Evolutionary conservation across 306 rosid species (phyloP), one percentile per base, ranked within the genome.

Genomic region (Oxytropis ochrocephala): DNA sequence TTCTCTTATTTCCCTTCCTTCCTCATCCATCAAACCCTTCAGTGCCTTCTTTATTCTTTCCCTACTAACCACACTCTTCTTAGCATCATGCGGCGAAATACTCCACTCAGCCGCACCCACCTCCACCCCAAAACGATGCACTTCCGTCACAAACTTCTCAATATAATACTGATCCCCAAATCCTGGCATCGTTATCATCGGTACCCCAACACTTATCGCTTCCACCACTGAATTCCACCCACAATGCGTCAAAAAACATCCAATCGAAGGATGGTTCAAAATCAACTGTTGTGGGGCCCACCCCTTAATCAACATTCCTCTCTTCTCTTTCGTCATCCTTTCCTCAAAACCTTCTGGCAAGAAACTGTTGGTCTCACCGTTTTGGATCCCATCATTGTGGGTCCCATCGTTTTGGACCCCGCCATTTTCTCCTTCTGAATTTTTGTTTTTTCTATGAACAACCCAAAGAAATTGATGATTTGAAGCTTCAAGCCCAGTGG

Each of bases 71-170:
- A 56, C 75, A 2, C 21, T 33, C 52, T 48, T 27, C 58, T 70
- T 70, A 0, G 18, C 75, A 0, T 66, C 74, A 13, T 63, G 48
- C 1, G 65, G 66, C 2, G 62, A 51, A 0, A 52, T 1, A 14
- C 60, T 30, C 85, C 88, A 80, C 33, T 75, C 70, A 33, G 73
- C 58, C 1, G 75, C 79, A 0, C 87, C 85, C 5, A 74, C 77
- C 63, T 79, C 83, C 62, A 79, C 72, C 39, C 83, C 79, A 38
- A 79, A 32, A 9, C 76, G 32, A 0, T 68, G 83, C 16, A 77
- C 81, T 62, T 77, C 76, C 0, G 77, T 70, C 42, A 77, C 52
- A 32, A 77, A 21, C 58, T 63, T 79, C 44, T 79, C 83, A 1
- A 43, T 73, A 30, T 51, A 79, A 8, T 67, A 73, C 6, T 79